Base-by-base conservation (phyloP, 1,284 basidiomycete genomes). In the Ganoderma resinaceum region DNA sequence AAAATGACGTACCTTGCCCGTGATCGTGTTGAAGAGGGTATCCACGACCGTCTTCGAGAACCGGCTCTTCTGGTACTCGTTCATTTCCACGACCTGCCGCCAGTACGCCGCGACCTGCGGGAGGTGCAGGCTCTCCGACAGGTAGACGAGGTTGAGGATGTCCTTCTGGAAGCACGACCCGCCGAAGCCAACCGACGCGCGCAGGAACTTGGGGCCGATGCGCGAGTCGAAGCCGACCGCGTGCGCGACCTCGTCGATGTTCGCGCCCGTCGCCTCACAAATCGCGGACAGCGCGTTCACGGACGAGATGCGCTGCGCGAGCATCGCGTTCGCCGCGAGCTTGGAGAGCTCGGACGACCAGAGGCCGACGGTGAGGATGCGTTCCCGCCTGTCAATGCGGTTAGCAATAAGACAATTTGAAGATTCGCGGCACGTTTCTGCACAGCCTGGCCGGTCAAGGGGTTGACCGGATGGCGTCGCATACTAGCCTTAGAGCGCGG, bases 111-210 rank as follows among this genome's bases (percentile, higher is more conserved):
- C 97, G n/a, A 99, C 97, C 81, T 98, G 95, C 60, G 96, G 95
- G 65, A 99, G 86, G 81, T 98, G 95, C 69, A 97, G 84, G 72
- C 92, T 95, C 85, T 99, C 96, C 79, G 91, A 94, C 49, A 98
- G 89, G 85, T 99, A 99, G 63, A 99, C 97, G 69, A 99, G 86
- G 86, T 99, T 99, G 76, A 99, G 90, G 79, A 99, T 99, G 80
- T 99, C 97, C 83, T 98, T 98, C 84, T 98, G 96, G 94, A 99
- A 99, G 85, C 98, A 99, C 43, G 94, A 96, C 42, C 97, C 97
- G 73, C 97, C 97, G 77, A 99, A 99, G n/a, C 97, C 95, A 72
- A 97, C 94, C 53, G 92, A 94, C 46, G 95, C 95, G 81, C 95
- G 96, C 77, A 99, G 86, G 90, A 99, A 99, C 81, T 95, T 97